phyloP scores from a whole-genome alignment of 306 rosid genomes.

The Prunus campanulata region DNA sequence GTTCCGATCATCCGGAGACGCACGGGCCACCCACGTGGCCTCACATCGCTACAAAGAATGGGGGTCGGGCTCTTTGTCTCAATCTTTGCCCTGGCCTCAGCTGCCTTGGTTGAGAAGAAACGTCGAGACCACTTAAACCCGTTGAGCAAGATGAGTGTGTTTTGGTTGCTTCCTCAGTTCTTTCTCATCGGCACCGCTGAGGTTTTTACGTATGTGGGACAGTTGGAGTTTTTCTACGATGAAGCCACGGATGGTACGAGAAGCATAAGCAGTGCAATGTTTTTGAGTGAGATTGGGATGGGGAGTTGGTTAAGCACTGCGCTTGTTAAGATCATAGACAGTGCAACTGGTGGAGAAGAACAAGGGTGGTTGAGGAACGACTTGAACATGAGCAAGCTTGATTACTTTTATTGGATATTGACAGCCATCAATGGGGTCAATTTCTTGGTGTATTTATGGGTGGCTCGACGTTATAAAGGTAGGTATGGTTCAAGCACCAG shows the following conservation, averaged over 20 bases:
- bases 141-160: conserved; percentile 38
- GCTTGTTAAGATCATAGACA: conserved; percentile 34
- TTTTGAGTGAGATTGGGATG: conserved; percentile 49
- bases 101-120: conserved; percentile 45
- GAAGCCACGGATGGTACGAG: conserved; percentile 64
- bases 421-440: conserved; percentile 32
- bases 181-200: conserved; percentile 53
- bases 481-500: not conserved
- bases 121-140: conserved; percentile 30
- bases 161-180: conserved; percentile 65
- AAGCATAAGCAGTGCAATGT: conserved; percentile 57
- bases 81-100: conserved; percentile 41
- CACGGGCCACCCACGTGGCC: conserved; percentile 58
- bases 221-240: conserved; percentile 63
- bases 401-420: conserved; percentile 54
- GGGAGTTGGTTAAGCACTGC: conserved; percentile 59
- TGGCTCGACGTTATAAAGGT: conserved; percentile 34
- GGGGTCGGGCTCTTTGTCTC: conserved; percentile 57
- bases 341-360: conserved; percentile 31
- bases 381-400: conserved; percentile 40
- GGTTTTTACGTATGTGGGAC: conserved; percentile 67
- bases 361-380: conserved; percentile 50
- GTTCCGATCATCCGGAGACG: conserved; percentile 44
- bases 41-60: conserved; percentile 57
- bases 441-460: conserved; percentile 37